Evolutionary conservation across 1,284 basidiomycete genomes (phyloP).

Genomic region (Microbotryomycetes sp.): DNA sequence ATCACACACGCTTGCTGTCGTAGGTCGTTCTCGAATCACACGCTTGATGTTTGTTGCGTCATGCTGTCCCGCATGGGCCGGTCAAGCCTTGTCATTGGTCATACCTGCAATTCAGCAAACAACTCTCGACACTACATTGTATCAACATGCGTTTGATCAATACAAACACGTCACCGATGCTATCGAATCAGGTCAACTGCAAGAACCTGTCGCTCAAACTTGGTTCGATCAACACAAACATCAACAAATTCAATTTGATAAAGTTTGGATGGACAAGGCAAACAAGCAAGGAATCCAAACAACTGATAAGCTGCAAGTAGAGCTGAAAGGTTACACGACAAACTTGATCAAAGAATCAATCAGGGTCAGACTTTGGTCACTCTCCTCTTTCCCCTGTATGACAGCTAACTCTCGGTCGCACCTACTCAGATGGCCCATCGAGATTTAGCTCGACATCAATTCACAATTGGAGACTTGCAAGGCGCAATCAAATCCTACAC

Average conservation of each 20-base stretch:
- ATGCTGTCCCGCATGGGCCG: conserved; percentile 58
- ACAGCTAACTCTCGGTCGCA: not conserved
- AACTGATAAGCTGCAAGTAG: conserved; percentile 68
- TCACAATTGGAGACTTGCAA: conserved; percentile 60
- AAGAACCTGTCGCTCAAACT: conserved; percentile 38
- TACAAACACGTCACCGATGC: conserved; percentile 49
- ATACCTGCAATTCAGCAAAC: conserved; percentile 56
- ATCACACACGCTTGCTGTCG: not conserved
- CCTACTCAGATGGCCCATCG: conserved; percentile 65
- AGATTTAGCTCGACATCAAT: conserved; percentile 70
- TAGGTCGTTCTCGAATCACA: conserved; percentile 62
- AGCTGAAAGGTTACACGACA: conserved; percentile 79
- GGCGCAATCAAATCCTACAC: conserved; percentile 68
- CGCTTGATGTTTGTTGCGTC: conserved; percentile 60
- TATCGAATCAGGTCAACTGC: conserved; percentile 32
- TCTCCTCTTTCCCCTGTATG: not conserved
- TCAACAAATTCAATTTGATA: conserved; percentile 48
- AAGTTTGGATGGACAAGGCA: conserved; percentile 61
- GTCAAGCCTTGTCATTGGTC: conserved; percentile 60
- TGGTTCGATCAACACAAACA: conserved; percentile 42
- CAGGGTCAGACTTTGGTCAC: conserved; percentile 51
- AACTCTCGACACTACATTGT: conserved; percentile 53
- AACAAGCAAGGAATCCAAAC: conserved; percentile 58
- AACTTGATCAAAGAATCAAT: conserved; percentile 95
- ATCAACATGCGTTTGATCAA: conserved; percentile 51